Base-by-base conservation (phyloP, 768 basidiomycete species). In the Butyriboletus loyo region DNA sequence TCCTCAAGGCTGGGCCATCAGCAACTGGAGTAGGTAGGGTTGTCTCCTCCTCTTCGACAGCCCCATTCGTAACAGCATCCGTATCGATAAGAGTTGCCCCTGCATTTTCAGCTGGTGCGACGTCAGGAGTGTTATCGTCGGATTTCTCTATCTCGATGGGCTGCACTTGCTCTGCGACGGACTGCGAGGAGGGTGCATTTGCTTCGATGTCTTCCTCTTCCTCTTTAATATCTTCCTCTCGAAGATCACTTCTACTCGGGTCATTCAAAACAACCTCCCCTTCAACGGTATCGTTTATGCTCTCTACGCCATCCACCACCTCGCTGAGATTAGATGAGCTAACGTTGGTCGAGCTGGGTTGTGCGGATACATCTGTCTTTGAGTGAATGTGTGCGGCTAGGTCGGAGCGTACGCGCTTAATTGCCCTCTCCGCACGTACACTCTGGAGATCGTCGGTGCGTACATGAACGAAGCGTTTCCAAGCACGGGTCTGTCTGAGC, bases 371-470 rank as follows among this genome's bases (percentile, higher is more conserved):
- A 34, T 59, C 73, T 46, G 44, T 50, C 63, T 58, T 74, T 17
- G 74, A 69, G 39, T 80, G 72, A 49, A 77, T 69, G 63, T 93
- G 90, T 11, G 84, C 84, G 10, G 87, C 89, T 21, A 92, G 74
- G 72, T 95, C 92, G 40, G 88, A 91, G 49, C 90, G 76, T 19
- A 91, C 89, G 27, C 89, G 84, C 73, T 92, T 92, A 71, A 94
- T 88, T 5, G 92, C 87, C 57, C 90, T 79, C 73, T 94, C 91
- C 36, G 89, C 84, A 39, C 92, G 83, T 7, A 86, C 85, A 60
- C 90, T 92, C 73, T 94, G 86, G 46, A 95, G 71, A 68, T 96
- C 93, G 63, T 95, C 92, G 4, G 84, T 87, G 50, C 92, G 80
- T 8, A 93, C 89, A 41, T 84, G 77, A 50, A 94, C 87, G 61